Percentiles rank a stretch among this genome's conserved stretches.
phyloP scores from a whole-genome alignment of 2,329 filamentous ascomycete species.

The Fusarium verrucosum region DNA sequence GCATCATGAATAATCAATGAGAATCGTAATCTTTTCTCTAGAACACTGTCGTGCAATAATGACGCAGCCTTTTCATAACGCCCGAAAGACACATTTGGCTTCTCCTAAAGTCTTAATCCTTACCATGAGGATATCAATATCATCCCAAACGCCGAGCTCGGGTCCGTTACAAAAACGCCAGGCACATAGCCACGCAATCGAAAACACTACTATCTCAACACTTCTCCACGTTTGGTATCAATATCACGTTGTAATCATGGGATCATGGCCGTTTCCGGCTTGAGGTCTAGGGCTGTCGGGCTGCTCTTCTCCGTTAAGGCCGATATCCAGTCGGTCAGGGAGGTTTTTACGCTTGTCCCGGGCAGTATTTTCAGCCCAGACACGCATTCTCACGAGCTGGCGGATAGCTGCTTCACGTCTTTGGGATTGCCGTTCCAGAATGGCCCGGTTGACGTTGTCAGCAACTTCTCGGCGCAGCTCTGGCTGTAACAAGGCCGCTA shows the following conservation, averaged over 20 bases:
- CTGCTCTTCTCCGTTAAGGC: conserved; percentile 52
- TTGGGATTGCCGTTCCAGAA: conserved; percentile 76
- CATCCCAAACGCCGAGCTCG: conserved; percentile 39
- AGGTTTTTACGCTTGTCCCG: conserved; percentile 47
- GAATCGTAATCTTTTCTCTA: not conserved
- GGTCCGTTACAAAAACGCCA: conserved; percentile 11
- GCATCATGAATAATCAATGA: not conserved
- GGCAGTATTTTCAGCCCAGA: conserved; percentile 81
- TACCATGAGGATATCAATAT: conserved; percentile 19
- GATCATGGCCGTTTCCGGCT: conserved; percentile 57
- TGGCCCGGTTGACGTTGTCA: conserved; percentile 86
- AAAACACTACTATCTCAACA: conserved; percentile 23
- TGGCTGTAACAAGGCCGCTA: conserved; percentile 81
- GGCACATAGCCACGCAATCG: conserved; percentile 26
- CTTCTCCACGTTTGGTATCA: conserved; percentile 8
- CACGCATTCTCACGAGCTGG: conserved; percentile 80
- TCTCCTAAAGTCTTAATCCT: conserved; percentile 18
- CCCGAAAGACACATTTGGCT: conserved; percentile 25
- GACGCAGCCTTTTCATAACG: conserved; percentile 11
- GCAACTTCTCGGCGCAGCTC: conserved; percentile 85
- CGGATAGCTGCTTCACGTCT: conserved; percentile 83
- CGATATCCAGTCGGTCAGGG: conserved; percentile 51
- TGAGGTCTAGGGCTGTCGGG: conserved; percentile 41
- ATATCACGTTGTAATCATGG: conserved; percentile 62
- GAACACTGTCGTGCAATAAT: not conserved